phyloP scores from a whole-genome alignment of 257 asterid genomes.

The Nicotiana noctiflora region DNA sequence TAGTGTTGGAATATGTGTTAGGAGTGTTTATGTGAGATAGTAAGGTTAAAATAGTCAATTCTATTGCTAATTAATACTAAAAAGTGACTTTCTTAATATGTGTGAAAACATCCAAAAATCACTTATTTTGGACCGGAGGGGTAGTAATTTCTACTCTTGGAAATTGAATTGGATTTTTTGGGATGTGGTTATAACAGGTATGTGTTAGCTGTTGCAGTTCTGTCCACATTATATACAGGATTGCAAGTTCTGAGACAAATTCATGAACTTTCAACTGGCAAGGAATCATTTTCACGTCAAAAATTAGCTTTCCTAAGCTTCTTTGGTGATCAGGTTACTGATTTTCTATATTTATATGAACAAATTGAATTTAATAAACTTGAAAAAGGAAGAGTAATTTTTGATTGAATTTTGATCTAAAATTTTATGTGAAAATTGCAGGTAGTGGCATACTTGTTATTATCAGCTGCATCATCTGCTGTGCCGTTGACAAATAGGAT shows the following conservation, averaged over 20 bases:
- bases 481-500: constrained; percentile 76
- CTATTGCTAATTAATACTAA: no score
- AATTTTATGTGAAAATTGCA: constrained; percentile 21
- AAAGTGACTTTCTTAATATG: no score
- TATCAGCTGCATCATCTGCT: constrained; percentile 90
- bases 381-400: background rate
- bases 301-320: constrained; percentile 40
- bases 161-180: background rate
- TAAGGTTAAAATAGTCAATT: no score
- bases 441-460: constrained; percentile 65
- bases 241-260: constrained; percentile 52
- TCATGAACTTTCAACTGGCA: constrained; percentile 39
- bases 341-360: background rate
- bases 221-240: constrained; percentile 68
- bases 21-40: no score
- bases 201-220: constrained; percentile 69
- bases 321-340: constrained; percentile 74
- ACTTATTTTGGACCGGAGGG: no score
- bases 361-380: background rate
- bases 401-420: no score
- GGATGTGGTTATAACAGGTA: constrained; percentile 38
- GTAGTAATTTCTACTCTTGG: background rate
- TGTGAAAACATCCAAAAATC: no score
- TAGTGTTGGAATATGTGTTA: no score
- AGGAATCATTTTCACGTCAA: constrained; percentile 25